Evolutionary conservation across 257 asterid genomes (phyloP).

Genomic region (Gentiana macrophylla): DNA sequence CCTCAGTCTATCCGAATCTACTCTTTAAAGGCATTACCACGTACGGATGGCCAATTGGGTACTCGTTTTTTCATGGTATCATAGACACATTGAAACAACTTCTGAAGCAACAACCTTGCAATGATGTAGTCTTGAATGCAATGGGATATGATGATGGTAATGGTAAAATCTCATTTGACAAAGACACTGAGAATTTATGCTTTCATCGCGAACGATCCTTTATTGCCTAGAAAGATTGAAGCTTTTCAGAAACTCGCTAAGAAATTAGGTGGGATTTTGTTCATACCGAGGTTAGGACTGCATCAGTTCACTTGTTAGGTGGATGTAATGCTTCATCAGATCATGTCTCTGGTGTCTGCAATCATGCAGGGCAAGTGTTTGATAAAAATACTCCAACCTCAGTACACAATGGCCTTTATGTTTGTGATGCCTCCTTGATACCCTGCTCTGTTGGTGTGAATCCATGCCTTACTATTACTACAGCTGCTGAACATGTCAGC

Average conservation of each 20-base stretch:
- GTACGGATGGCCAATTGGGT: constrained; percentile 21
- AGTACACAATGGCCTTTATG: too few relatives aligned
- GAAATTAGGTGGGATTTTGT: constrained; percentile 41
- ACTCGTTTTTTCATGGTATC: constrained; percentile 15
- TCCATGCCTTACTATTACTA: too few relatives aligned
- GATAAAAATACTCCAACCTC: too few relatives aligned
- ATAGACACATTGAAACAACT: constrained; percentile 19
- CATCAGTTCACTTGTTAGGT: constrained; percentile 49
- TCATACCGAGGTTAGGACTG: constrained; percentile 41
- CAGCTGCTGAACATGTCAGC: too few relatives aligned
- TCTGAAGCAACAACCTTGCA: constrained; percentile 14
- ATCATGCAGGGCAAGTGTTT: too few relatives aligned
- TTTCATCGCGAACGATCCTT: constrained; percentile 39
- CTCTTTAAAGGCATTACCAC: constrained; percentile 33
- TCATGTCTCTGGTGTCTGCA: too few relatives aligned
- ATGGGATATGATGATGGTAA: constrained; percentile 39
- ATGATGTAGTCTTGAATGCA: constrained; percentile 31
- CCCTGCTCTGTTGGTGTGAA: too few relatives aligned
- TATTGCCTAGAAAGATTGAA: constrained; percentile 28
- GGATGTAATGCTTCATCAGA: constrained; percentile 41
- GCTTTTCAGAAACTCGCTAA: constrained; percentile 33
- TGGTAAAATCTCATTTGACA: constrained; percentile 26
- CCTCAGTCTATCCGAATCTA: constrained; percentile 30
- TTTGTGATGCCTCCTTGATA: too few relatives aligned
- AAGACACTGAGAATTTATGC: constrained; percentile 14